Conservation (phyloP, 2,329 filamentous ascomycete genomes). For the Claviceps digitariae region DNA sequence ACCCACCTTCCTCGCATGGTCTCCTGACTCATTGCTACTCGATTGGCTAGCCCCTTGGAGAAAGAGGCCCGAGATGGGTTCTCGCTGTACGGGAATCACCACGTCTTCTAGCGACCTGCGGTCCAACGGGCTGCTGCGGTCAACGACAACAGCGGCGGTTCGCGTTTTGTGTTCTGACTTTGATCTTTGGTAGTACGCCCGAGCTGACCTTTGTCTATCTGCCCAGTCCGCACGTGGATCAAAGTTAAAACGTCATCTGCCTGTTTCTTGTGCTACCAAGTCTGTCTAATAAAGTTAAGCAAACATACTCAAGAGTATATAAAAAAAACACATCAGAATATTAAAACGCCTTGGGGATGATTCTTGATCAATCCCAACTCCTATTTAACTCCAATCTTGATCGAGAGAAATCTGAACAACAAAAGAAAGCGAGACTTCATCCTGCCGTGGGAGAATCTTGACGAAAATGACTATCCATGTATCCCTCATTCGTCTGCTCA, state of each 20-base stretch:
- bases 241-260: not conserved
- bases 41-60: not conserved
- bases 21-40: not conserved
- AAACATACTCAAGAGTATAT: not conserved
- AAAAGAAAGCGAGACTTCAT: not conserved
- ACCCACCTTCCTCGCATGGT: not conserved
- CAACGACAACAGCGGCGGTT: no score
- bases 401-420: not conserved
- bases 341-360: not conserved
- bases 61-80: not conserved
- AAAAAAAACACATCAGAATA: not conserved
- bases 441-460: not conserved
- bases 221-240: not conserved
- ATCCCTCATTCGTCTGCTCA: not conserved
- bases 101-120: not conserved
- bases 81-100: not conserved
- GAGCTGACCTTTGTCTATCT: no score
- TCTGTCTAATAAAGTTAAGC: not conserved
- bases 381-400: not conserved
- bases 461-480: not conserved
- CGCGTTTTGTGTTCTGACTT: not conserved
- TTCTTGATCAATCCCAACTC: not conserved
- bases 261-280: not conserved
- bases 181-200: not conserved
- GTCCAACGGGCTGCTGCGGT: not conserved